phyloP scores from a whole-genome alignment of 1,139 yeast genomes.

The Yamadazyma atlantica region DNA sequence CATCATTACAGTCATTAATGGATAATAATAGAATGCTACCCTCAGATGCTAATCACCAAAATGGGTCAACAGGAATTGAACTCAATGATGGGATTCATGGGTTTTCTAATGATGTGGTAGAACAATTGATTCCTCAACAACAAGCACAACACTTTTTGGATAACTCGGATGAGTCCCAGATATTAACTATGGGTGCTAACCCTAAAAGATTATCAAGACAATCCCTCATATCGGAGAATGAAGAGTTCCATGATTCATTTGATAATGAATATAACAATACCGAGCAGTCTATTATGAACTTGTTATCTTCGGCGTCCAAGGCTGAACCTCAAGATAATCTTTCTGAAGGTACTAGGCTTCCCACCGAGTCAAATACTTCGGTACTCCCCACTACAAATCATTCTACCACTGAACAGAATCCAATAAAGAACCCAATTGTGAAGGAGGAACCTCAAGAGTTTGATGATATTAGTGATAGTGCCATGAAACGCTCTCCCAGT shows the following conservation, averaged over 20 bases:
- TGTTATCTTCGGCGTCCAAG: conserved; percentile 19
- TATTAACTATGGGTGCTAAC: conserved; percentile 8
- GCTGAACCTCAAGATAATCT: neutral
- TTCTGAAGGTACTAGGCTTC: neutral
- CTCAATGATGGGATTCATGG: conserved; percentile 49
- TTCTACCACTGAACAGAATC: neutral
- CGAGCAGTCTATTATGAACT: conserved; percentile 44
- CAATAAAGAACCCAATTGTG: conserved; percentile 9
- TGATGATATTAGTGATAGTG: conserved; percentile 2
- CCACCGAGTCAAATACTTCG: neutral
- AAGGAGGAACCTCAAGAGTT: conserved; percentile 10
- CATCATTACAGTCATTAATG: conserved; percentile 42
- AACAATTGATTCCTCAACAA: conserved; percentile 28
- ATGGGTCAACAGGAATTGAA: conserved; percentile 29
- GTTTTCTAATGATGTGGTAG: conserved; percentile 40
- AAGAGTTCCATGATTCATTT: conserved; percentile 33
- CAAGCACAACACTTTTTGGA: conserved; percentile 1
- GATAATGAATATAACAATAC: conserved; percentile 41
- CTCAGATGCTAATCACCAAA: conserved; percentile 22
- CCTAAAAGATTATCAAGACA: conserved; percentile 10
- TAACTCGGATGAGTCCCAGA: conserved; percentile 16
- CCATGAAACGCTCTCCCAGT: conserved; percentile 12
- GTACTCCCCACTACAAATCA: neutral
- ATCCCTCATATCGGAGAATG: conserved; percentile 18
- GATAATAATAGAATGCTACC: conserved; percentile 37